Evolutionary conservation across 768 basidiomycete species (phyloP).

Genomic region (Agaricus blazei): DNA sequence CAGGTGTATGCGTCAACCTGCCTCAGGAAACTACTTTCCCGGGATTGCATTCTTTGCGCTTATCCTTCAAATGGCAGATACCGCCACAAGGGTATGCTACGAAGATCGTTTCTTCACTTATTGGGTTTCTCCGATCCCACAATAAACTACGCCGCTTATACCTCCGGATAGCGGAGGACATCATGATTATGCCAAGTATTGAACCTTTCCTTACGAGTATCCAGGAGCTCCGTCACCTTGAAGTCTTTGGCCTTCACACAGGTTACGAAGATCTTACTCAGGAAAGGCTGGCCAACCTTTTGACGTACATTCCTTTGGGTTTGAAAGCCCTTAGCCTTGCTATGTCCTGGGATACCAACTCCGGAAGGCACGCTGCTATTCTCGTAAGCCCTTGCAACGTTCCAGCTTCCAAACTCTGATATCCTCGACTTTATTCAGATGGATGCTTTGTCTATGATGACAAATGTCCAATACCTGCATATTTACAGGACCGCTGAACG

Average conservation of each 20-base stretch:
- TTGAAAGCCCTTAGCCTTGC: constrained; percentile 32
- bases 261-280: constrained; percentile 22
- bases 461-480: constrained; percentile 30
- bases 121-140: constrained; percentile 26
- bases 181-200: constrained; percentile 16
- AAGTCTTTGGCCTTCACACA: constrained; percentile 35
- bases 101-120: constrained; percentile 17
- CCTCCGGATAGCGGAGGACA: constrained; percentile 24
- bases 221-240: constrained; percentile 21
- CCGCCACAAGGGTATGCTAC: constrained; percentile 4
- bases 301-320: constrained; percentile 20
- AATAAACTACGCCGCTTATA: constrained; percentile 25
- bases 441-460: constrained; percentile 22
- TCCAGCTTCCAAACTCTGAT: not conserved
- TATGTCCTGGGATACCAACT: constrained; percentile 24
- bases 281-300: constrained; percentile 19
- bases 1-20: constrained; percentile 24
- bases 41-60: constrained; percentile 29
- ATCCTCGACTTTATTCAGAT: constrained; percentile 14
- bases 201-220: constrained; percentile 21
- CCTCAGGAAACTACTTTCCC: constrained; percentile 24
- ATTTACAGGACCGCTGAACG: constrained; percentile 26
- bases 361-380: constrained; percentile 18
- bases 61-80: constrained; percentile 20
- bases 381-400: constrained; percentile 17